Percentiles rank a stretch among this genome's conserved stretches.
These are phyloP conservation scores for Candida sanyaensis DNA, from an alignment of 1,139 yeast genomes.

Conservation along the genomic window DNA sequence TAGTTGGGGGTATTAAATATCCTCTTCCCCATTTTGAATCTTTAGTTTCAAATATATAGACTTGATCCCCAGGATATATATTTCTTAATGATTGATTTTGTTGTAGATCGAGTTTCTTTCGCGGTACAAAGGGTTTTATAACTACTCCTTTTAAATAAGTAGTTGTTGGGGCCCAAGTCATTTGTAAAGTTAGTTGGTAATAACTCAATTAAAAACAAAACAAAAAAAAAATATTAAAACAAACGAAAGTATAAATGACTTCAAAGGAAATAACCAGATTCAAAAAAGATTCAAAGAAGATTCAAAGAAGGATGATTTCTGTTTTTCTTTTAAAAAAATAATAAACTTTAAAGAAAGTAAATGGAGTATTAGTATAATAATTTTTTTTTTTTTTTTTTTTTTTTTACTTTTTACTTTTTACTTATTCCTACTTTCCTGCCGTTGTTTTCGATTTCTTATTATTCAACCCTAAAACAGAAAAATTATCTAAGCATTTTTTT, in stretches of 20 bases:
- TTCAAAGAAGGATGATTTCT: too few relatives aligned
- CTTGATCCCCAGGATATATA: slow-evolving; percentile 79
- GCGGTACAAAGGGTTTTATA: slow-evolving; percentile 61
- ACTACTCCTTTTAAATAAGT: slow-evolving; percentile 51
- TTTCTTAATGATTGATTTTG: slow-evolving; percentile 47
- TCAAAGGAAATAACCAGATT: too few relatives aligned
- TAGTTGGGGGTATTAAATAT: slow-evolving; percentile 61
- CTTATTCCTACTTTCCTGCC: background rate
- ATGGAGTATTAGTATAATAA: background rate
- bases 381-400: background rate
- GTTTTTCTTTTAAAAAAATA: too few relatives aligned
- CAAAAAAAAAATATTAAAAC: background rate
- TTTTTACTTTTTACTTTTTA: background rate
- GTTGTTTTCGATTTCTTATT: background rate
- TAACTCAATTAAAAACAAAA: background rate
- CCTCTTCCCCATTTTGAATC: slow-evolving; percentile 79
- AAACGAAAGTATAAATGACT: background rate
- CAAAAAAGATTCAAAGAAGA: too few relatives aligned
- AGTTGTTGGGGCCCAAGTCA: slow-evolving; percentile 41
- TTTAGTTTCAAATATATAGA: slow-evolving; percentile 72
- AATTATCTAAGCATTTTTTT: background rate
- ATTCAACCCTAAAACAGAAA: background rate
- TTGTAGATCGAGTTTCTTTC: slow-evolving; percentile 48
- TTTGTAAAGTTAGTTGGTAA: background rate
- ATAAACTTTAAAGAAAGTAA: background rate